Percentiles rank a stretch among this genome's conserved stretches.
These are phyloP conservation scores for Erigeron canadensis DNA, from an alignment of 129 eudicot genomes.

Conservation along the genomic window DNA sequence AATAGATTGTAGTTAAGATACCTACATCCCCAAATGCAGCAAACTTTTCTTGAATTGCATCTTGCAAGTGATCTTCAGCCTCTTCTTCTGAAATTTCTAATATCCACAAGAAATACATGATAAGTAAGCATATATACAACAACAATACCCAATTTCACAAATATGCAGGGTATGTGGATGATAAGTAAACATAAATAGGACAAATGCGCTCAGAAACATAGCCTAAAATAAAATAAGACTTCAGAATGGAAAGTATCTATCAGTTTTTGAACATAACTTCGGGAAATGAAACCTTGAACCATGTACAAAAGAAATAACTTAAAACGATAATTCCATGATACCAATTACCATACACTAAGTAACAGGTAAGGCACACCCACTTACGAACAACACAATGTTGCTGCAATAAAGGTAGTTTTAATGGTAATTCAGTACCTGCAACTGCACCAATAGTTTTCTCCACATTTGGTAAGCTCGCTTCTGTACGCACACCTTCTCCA, in stretches of 20 bases:
- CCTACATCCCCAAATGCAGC: conserved; percentile 92
- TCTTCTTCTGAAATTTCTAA: conserved; percentile 94
- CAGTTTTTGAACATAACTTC: not conserved
- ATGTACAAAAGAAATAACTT: not conserved
- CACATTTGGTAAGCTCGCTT: conserved; percentile 82
- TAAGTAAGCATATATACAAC: not conserved
- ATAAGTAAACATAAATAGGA: conserved; percentile 13
- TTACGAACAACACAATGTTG: not conserved
- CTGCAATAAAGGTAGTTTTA: not conserved
- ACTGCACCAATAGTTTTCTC: conserved; percentile 91
- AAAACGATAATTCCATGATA: not conserved
- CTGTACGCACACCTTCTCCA: conserved; percentile 98
- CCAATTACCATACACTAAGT: not conserved
- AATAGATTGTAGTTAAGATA: conserved; percentile 15
- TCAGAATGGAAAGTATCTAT: not conserved
- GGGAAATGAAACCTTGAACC: not conserved
- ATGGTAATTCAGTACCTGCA: conserved; percentile 52
- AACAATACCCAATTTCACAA: too few relatives aligned
- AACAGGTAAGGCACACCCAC: not conserved
- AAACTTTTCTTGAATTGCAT: conserved; percentile 94
- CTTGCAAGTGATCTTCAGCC: conserved; percentile 94
- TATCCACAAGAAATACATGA: conserved; percentile 25
- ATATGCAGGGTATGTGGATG: too few relatives aligned
- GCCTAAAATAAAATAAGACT: not conserved
- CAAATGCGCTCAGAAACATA: conserved; percentile 20